Percentiles rank a stretch among this genome's conserved stretches.
Conservation (phyloP, 2,329 filamentous ascomycete species). For the Aureobasidium zeae region DNA sequence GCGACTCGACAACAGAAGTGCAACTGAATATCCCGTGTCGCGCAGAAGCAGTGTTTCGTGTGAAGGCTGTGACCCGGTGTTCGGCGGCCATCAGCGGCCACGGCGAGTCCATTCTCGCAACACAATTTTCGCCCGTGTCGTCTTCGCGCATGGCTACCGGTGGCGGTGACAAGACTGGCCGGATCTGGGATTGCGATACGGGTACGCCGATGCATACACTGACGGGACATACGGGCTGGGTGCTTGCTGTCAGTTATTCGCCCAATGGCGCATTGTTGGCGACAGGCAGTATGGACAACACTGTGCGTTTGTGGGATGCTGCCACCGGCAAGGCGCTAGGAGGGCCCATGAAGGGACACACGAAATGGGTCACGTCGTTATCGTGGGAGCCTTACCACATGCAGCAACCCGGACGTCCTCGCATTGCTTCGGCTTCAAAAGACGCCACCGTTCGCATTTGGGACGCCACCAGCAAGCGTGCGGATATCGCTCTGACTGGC, state of each 20-base stretch:
- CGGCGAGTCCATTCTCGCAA: constrained; percentile 78
- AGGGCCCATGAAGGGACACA: constrained; percentile 69
- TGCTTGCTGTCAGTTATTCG: constrained; percentile 77
- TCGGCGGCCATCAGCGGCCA: constrained; percentile 83
- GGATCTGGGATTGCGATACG: constrained; percentile 92
- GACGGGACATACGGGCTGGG: constrained; percentile 82
- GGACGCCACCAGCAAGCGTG: constrained; percentile 67
- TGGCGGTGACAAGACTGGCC: constrained; percentile 79
- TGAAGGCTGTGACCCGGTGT: constrained; percentile 84
- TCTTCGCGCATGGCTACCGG: constrained; percentile 77
- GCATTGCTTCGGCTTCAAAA: constrained; percentile 79
- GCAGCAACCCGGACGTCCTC: constrained; percentile 61
- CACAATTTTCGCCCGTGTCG: constrained; percentile 72
- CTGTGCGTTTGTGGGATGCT: constrained; percentile 81
- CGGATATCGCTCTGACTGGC: constrained; percentile 74
- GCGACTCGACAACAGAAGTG: constrained; percentile 47
- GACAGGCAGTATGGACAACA: constrained; percentile 88
- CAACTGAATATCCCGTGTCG: constrained; percentile 54
- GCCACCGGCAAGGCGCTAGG: constrained; percentile 67
- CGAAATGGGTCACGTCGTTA: constrained; percentile 79
- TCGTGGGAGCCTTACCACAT: constrained; percentile 91
- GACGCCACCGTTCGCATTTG: constrained; percentile 83
- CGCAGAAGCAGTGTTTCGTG: constrained; percentile 87
- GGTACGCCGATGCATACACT: constrained; percentile 80
- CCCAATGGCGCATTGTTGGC: constrained; percentile 74